Base-by-base conservation (phyloP, 768 basidiomycete species). In the Collybia mongolica region DNA sequence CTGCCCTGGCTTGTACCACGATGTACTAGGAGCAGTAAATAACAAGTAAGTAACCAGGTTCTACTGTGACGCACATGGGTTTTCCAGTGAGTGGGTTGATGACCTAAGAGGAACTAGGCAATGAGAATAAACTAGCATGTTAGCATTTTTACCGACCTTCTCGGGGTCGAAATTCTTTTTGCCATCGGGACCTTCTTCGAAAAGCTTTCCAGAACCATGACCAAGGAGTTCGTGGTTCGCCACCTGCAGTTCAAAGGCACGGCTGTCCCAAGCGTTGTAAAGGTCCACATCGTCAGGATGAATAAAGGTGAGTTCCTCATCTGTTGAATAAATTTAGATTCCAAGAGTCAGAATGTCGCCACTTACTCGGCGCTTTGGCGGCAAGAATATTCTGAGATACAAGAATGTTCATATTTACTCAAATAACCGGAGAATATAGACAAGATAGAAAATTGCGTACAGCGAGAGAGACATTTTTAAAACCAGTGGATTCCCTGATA, bases 1-100 rank as follows among this genome's bases (percentile, higher is more conserved):
- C 66, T 93, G 92, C 6, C 92, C 92, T 28, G 87, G 79, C 63
- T 88, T 88, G 67, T 95, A 95, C 92, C 92, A 94, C 14, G 88
- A 84, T 2, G 80, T 76, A 48, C 89, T 92, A 46, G 19, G 19
- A 12, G 43, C 23, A 19, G 42, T 26, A 3, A 32, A 3, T 32
- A 9, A 5, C 32, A 32, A 32, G 11, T 32, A 12, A 32, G 14
- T 6, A 23, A 36, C 15, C 44, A 46, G 45, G 23, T 39, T 18
- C 14, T 44, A 45, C 12, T 19, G n/a, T 17, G 12, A 22, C 19
- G 60, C 62, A 88, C 86, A 93, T 77, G 18, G 80, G 81, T 65
- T 86, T 74, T 6, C 87, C 87, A 5, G 89, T 93, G 11, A 93
- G 73, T 1, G 90, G 90, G 62, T 92, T 91, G 54, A 87, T 83